Evolutionary conservation across 768 basidiomycete species (phyloP), one percentile per base, ranked within the genome.

Genomic region (Pluteus cervinus): DNA sequence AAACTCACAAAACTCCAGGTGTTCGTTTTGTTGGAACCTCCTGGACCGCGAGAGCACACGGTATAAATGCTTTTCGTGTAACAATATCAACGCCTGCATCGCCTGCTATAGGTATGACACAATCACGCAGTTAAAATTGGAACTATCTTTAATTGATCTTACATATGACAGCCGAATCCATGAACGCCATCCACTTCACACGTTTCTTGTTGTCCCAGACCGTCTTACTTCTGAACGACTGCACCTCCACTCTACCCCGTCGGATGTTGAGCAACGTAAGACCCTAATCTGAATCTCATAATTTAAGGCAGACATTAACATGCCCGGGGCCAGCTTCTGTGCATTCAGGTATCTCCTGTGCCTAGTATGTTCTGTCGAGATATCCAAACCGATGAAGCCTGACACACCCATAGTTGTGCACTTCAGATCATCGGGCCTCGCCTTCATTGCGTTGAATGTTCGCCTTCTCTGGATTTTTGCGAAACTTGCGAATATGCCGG

Each of bases 391-490:
- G 35, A 17, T n/a, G n/a, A n/a, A n/a, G n/a, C n/a, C n/a, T n/a
- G n/a, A n/a, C n/a, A n/a, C n/a, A n/a, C n/a, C 32, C 33, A 14
- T 49, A 92, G 92, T 49, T 97, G 92, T 54, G 62, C 86, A 41
- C 79, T 82, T 47, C 89, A 91, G 46, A 93, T 97, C 45, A 74
- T 93, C 17, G 93, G 93, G 12, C 88, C 91, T 11, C 75, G 88
- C 4, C 96, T 91, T 60, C 93, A 91, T 50, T 97, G 93, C 50
- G 86, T 87, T 7, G 79, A 87, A 15, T 97, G 93, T 54, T n/a
- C n/a, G n/a, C n/a, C n/a, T n/a, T 75, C 79, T 6, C 71, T 89
- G 26, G 87, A 91, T 49, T 89, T 91, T 22, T 91, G 89, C 48
- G 74, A 82, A 12, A 87, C 88, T 46, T 91, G 88, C 54, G 88